Evolutionary conservation across 139 green algal species (phyloP).

Genomic region (Chlamydomonas sp.): DNA sequence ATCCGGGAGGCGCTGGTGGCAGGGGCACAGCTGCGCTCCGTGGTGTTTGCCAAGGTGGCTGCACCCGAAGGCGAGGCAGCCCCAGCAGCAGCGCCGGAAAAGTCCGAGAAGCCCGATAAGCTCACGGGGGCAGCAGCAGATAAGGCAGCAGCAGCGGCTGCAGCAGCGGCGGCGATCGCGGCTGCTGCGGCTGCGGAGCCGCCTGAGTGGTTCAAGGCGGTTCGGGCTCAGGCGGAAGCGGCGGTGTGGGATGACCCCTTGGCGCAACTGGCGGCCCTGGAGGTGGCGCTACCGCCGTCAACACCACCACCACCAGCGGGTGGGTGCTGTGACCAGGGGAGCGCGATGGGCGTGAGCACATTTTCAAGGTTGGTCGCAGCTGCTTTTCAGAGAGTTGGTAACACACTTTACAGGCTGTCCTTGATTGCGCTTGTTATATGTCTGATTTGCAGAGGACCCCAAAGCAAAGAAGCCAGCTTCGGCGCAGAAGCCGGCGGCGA

Average conservation of each 20-base stretch:
- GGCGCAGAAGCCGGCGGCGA: background rate
- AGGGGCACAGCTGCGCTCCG: slow-evolving; percentile 44
- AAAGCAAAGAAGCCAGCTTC: too few relatives aligned
- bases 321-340: background rate
- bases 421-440: too few relatives aligned
- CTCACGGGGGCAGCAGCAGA: background rate
- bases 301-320: slow-evolving; percentile 13
- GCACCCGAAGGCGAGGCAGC: background rate
- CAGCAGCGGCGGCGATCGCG: background rate
- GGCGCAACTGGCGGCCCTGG: slow-evolving; percentile 24
- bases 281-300: slow-evolving; percentile 37
- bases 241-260: slow-evolving; percentile 40
- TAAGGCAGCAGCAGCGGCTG: background rate
- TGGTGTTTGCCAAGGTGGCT: slow-evolving; percentile 20
- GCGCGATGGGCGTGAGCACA: too few relatives aligned
- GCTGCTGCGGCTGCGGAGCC: background rate
- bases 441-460: too few relatives aligned
- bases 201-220: slow-evolving; percentile 16
- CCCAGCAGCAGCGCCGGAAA: background rate
- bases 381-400: background rate
- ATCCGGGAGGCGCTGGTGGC: slow-evolving; percentile 32
- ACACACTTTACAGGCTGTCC: too few relatives aligned
- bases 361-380: too few relatives aligned
- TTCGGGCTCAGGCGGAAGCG: slow-evolving; percentile 4
- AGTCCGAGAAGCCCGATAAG: too few relatives aligned